phyloP scores from a whole-genome alignment of 192 early-diverging fungal species.

The Podila horticola region DNA sequence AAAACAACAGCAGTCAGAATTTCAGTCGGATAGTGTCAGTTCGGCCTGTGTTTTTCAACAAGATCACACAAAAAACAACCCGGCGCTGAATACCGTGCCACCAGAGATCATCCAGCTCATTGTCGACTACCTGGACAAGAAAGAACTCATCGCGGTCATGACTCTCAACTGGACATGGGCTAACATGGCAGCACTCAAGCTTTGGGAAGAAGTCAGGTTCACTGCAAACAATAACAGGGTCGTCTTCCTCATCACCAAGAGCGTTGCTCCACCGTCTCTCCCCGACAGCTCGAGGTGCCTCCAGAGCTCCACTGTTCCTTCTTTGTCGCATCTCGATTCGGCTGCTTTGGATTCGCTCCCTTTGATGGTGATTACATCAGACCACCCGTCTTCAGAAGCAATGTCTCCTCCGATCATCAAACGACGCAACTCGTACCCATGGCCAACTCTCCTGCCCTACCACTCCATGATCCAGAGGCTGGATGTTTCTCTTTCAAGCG shows the following conservation, averaged over 20 bases:
- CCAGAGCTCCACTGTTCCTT: neutral
- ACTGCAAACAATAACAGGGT: slow-evolving; percentile 21
- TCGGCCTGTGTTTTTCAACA: too few species aligned
- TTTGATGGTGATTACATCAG: neutral
- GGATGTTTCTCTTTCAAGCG: slow-evolving; percentile 30
- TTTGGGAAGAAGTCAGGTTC: slow-evolving; percentile 32
- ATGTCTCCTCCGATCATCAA: neutral
- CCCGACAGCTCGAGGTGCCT: neutral
- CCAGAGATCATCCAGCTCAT: slow-evolving; percentile 49
- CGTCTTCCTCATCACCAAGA: slow-evolving; percentile 47
- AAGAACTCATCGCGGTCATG: slow-evolving; percentile 30
- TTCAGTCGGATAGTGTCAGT: too few species aligned
- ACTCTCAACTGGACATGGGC: slow-evolving; percentile 51
- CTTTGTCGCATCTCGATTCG: neutral
- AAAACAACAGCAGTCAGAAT: too few species aligned
- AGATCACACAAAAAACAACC: neutral
- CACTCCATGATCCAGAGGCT: slow-evolving; percentile 40
- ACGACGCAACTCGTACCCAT: slow-evolving; percentile 44
- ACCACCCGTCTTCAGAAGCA: neutral
- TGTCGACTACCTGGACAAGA: slow-evolving; percentile 38
- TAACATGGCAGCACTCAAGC: slow-evolving; percentile 17
- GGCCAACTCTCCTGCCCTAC: slow-evolving; percentile 45
- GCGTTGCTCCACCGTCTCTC: slow-evolving; percentile 2
- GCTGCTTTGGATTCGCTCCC: neutral
- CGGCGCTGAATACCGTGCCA: slow-evolving; percentile 12